Evolutionary conservation across 441 rosid genomes (phyloP), one percentile per base, ranked within the genome.

Genomic region (Isatis lusitanica): DNA sequence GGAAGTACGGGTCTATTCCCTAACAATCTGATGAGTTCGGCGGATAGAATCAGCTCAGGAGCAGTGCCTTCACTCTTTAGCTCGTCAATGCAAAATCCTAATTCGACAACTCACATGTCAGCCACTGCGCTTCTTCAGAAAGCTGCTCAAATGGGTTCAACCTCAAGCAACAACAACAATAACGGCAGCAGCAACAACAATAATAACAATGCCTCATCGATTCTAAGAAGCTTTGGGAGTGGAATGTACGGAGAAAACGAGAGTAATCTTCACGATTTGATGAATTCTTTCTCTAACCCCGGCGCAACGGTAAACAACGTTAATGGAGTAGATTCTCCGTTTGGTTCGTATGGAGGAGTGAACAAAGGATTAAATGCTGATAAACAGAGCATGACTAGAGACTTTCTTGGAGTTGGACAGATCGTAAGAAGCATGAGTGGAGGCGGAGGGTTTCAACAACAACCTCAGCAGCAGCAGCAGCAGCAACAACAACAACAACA

Each of bases 401-500:
- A 90, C 69, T 90, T 90, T 73, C 90, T 90, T 28, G 92, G 94
- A 0, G 96, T 90, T 47, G 96, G 96, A 31, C 87, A 85, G 57
- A 82, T 83, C 31, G 85, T 84, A 57, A 82, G 87, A 79, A 87
- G 83, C 78, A 79, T 81, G 81, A 84, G 86, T 40, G 81, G 79
- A 71, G 66, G 61, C 36, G 83, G 86, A 56, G 88, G 89, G 9
- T 79, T 85, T 76, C 69, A 87, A 15, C 88, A 82, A 33, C 77
- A 74, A 44, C 53, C 24, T 21, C 24, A 21, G 24, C 24, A 55
- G 1, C 62, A 31, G 3, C 84, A 31, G 2, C 24, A 21, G 24
- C 24, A 55, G 1, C 62, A 31, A 4, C 84, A 31, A 4, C 62
- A 59, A 11, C 79, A 81, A 36, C 86, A 77, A 53, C 74, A 57